Conservation (phyloP, 2,329 filamentous ascomycete genomes). For the Microcyclospora pomicola region DNA sequence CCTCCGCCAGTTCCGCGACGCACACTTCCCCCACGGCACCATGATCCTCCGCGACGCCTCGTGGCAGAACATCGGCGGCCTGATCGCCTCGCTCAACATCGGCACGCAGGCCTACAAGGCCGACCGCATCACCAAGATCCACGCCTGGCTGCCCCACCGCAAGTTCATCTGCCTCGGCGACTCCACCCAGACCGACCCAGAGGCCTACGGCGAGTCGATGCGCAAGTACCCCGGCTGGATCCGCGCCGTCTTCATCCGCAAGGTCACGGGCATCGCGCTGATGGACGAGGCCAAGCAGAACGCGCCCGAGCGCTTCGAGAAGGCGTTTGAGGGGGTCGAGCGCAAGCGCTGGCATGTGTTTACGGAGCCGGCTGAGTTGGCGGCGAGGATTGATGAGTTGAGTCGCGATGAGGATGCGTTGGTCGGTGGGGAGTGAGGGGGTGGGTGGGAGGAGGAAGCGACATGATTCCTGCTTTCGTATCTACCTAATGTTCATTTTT, state of each 20-base stretch:
- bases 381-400: slow-evolving; percentile 24
- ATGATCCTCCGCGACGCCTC: slow-evolving; percentile 73
- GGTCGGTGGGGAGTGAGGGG: neutral
- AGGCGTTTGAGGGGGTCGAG: slow-evolving; percentile 66
- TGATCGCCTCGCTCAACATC: slow-evolving; percentile 65
- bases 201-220: slow-evolving; percentile 73
- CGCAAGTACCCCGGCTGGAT: slow-evolving; percentile 61
- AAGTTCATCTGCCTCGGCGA: slow-evolving; percentile 80
- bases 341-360: slow-evolving; percentile 67
- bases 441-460: too few species aligned
- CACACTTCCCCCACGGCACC: slow-evolving; percentile 61
- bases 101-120: slow-evolving; percentile 80
- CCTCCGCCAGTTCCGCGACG: slow-evolving; percentile 57
- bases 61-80: slow-evolving; percentile 70
- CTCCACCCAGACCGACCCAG: slow-evolving; percentile 81
- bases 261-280: slow-evolving; percentile 59
- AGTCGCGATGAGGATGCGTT: slow-evolving; percentile 5
- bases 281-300: slow-evolving; percentile 62
- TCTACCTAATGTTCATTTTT: too few species aligned
- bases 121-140: slow-evolving; percentile 62
- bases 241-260: slow-evolving; percentile 70
- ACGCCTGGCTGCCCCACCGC: slow-evolving; percentile 62
- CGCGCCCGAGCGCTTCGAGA: slow-evolving; percentile 57
- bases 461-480: too few species aligned
- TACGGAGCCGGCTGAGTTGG: slow-evolving; percentile 55